Percentiles rank a stretch among this genome's conserved stretches.
Conservation (phyloP, 768 basidiomycete species). For the Boletus pseudopeckii region DNA sequence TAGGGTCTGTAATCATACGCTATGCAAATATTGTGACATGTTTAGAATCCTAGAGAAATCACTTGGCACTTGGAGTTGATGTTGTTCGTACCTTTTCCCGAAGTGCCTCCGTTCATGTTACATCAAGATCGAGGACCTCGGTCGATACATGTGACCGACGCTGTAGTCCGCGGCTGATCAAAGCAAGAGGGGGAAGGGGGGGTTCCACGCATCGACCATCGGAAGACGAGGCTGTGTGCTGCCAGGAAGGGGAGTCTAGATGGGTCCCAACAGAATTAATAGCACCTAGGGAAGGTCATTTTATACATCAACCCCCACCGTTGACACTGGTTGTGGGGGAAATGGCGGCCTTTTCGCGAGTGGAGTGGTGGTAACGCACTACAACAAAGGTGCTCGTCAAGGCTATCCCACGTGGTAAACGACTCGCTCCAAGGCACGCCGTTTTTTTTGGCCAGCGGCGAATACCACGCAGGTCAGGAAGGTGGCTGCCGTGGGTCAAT, state of each 20-base stretch:
- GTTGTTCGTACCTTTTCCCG: not conserved
- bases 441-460: not conserved
- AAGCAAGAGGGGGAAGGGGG: not conserved
- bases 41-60: not conserved
- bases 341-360: conserved; percentile 3
- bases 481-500: too few relatives aligned
- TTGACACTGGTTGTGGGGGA: not conserved
- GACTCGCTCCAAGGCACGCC: too few relatives aligned
- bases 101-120: too few relatives aligned
- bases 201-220: not conserved
- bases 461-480: not conserved
- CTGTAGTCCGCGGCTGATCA: too few relatives aligned
- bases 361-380: not conserved
- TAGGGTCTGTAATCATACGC: not conserved
- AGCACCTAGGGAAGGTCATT: not conserved
- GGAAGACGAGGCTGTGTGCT: not conserved
- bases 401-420: too few relatives aligned
- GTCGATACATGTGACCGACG: not conserved
- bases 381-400: too few relatives aligned
- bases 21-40: not conserved
- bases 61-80: not conserved
- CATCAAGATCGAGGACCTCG: too few relatives aligned
- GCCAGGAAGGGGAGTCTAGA: not conserved
- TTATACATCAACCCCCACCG: not conserved
- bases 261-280: not conserved